Base-by-base conservation (phyloP, 441 rosid genomes). In the Erodium trifolium region DNA sequence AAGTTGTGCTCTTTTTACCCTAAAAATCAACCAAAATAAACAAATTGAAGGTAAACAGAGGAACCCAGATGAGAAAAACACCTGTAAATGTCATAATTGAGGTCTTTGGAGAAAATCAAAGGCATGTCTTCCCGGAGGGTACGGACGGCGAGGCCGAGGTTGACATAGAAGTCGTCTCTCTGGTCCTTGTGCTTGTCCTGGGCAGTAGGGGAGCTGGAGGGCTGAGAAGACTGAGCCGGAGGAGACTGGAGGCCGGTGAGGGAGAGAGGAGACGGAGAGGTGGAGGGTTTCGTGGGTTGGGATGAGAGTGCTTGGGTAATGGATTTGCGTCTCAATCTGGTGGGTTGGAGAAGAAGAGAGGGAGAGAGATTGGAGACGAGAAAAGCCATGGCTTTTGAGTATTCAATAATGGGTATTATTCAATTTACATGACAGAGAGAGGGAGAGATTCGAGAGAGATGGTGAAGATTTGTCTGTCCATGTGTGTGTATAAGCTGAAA, bases 101-200 rank as follows among this genome's bases (percentile, higher is more conserved):
- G 92, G 78, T 93, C 98, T 70, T 71, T 83, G 10, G 81, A 68
- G 78, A 91, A 89, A 70, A 93, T 71, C 63, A 79, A 55, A 53
- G 97, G 93, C 90, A 88, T 72, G 77, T 93, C 98, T 69, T 93
- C 97, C 1, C 93, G 92, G 49, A 93, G 92, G 0, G 98, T 91
- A 76, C 96, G 81, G 19, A 93, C 96, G 76, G 96, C 94, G 5
- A 91, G 79, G 65, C 97, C 97, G 41, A 93, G 84, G 68, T 90
- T 93, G 82, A 93, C 84, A 68, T 73, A 90, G 77, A 89, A 93
- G 12, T 90, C 91, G 71, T 86, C 91, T 68, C 71, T 83, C 67
- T 82, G 81, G 67, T 73, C 83, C 18, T 83, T 74, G 55, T 73
- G 78, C 71, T 80, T 79, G 12, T 82, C 87, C 73, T 73, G 81